Evolutionary conservation across 129 eudicot species (phyloP).

Genomic region (Erigeron canadensis): DNA sequence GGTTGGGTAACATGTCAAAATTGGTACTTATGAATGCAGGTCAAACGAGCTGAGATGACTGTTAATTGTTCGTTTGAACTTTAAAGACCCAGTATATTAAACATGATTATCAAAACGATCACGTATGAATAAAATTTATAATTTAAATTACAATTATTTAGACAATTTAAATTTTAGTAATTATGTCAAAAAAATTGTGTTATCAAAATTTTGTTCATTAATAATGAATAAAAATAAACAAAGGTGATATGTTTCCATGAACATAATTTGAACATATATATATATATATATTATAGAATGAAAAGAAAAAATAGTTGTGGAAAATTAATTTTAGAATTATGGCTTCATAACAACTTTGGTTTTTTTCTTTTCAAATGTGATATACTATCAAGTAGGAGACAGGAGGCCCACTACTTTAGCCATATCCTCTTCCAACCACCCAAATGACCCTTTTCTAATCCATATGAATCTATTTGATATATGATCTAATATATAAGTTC

Average conservation of each 20-base stretch:
- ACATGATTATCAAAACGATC: background rate
- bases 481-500: background rate
- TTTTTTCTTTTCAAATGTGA: background rate
- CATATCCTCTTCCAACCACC: conserved; percentile 9
- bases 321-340: background rate
- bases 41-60: conserved; percentile 3
- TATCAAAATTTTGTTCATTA: background rate
- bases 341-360: background rate
- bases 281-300: background rate
- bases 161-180: background rate
- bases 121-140: background rate
- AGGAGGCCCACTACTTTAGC: background rate
- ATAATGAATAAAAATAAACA: background rate
- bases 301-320: background rate
- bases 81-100: background rate
- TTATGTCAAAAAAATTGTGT: background rate
- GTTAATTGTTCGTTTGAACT: background rate
- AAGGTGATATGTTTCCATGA: background rate
- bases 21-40: background rate
- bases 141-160: background rate
- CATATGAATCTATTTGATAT: background rate
- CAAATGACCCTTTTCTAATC: background rate
- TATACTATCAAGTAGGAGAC: conserved; percentile 1
- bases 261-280: background rate
- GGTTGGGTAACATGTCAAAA: background rate